Percentiles rank a stretch among this genome's conserved stretches.
Evolutionary conservation across 2,329 filamentous ascomycete species (phyloP).

Genomic region (Dothistroma pini): DNA sequence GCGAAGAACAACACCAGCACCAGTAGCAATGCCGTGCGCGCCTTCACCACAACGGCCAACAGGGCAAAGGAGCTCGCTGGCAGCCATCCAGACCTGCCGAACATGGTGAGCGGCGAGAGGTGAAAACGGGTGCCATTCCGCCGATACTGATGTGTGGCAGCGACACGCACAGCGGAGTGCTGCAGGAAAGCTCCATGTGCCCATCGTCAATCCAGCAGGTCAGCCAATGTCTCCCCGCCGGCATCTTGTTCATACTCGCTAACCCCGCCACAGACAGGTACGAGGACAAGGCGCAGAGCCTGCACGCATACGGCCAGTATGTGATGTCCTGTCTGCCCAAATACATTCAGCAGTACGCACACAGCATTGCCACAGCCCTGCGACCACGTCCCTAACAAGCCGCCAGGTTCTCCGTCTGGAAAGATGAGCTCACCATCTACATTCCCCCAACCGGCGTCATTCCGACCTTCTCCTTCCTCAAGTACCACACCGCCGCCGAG

Average conservation of each 20-base stretch:
- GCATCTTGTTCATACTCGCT: conserved; percentile 1
- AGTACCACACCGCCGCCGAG: conserved; percentile 96
- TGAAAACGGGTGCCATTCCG: neutral
- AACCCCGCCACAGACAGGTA: conserved; percentile 66
- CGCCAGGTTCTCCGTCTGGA: conserved; percentile 88
- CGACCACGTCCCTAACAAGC: neutral
- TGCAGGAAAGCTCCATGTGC: conserved; percentile 61
- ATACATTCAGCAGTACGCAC: conserved; percentile 80
- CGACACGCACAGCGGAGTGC: conserved; percentile 40
- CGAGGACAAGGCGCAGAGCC: conserved; percentile 75
- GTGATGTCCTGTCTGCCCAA: conserved; percentile 95
- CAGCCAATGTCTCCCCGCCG: neutral
- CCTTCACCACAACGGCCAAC: conserved; percentile 42
- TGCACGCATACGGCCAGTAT: conserved; percentile 96
- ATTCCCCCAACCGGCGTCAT: conserved; percentile 84
- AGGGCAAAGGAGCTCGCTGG: conserved; percentile 45
- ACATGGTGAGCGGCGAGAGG: conserved; percentile 34
- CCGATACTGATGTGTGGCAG: neutral
- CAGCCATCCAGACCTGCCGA: conserved; percentile 42
- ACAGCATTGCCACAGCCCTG: neutral
- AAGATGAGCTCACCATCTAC: conserved; percentile 79
- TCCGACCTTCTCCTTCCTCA: conserved; percentile 90
- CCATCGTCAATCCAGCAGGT: conserved; percentile 76
- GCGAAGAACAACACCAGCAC: neutral
- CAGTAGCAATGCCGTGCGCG: conserved; percentile 32